Conservation (phyloP, 2,329 filamentous ascomycete species). For the Xylaria digitata region DNA sequence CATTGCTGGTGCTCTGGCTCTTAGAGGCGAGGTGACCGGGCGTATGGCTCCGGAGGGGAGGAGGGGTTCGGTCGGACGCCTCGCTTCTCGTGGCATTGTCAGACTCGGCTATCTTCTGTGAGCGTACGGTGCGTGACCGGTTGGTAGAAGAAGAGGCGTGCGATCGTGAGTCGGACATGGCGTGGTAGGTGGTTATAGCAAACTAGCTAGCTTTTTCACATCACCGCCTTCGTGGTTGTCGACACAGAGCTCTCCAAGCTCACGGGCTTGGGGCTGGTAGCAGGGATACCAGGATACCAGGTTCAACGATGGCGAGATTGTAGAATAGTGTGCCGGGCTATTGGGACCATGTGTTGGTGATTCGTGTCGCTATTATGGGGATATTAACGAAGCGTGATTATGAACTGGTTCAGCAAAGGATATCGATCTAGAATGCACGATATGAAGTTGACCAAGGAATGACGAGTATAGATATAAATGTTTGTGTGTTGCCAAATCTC, state of each 20-base stretch:
- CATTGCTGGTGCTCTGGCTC: conserved; percentile 51
- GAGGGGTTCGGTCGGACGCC: conserved; percentile 51
- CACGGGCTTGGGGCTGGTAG: conserved; percentile 14
- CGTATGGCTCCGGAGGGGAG: conserved; percentile 67
- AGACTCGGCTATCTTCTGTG: conserved; percentile 60
- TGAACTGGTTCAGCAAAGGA: not conserved
- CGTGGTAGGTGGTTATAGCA: conserved; percentile 30
- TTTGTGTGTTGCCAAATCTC: conserved; percentile 16
- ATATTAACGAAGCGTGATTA: not conserved
- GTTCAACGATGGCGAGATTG: not conserved
- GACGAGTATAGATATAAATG: not conserved
- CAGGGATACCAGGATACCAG: conserved; percentile 18
- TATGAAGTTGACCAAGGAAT: not conserved
- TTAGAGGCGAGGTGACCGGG: conserved; percentile 70
- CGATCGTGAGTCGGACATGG: conserved; percentile 51
- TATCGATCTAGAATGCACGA: not conserved
- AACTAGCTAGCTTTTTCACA: conserved; percentile 36
- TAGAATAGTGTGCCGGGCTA: not conserved
- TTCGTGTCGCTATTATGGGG: conserved; percentile 11
- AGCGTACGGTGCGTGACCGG: conserved; percentile 61
- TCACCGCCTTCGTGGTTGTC: conserved; percentile 31
- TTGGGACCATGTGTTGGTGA: conserved; percentile 7
- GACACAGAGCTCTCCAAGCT: conserved; percentile 16
- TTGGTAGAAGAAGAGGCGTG: conserved; percentile 48
- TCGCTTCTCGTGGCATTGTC: conserved; percentile 46